A percentile compares a stretch with the other conserved stretches of the same genome.
Conservation (phyloP, 805 yeast species). For the Torulaspora delbrueckii region DNA sequence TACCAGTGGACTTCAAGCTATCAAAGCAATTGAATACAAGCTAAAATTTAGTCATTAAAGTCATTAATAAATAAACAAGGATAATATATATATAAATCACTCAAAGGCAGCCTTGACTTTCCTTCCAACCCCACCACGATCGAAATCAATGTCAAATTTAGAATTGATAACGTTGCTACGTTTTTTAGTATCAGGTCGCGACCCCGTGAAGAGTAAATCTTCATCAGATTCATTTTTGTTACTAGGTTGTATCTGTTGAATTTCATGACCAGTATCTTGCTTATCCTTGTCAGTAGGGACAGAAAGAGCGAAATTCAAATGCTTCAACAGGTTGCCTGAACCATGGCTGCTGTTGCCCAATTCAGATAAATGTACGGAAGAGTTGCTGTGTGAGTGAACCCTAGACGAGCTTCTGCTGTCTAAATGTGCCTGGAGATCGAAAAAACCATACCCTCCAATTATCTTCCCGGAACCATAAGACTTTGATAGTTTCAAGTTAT, state of each 20-base stretch:
- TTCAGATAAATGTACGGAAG: constrained; percentile 18
- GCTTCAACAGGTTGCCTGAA: constrained; percentile 6
- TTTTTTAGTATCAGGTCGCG: constrained; percentile 18
- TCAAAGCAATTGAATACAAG: constrained; percentile 12
- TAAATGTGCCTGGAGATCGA: constrained; percentile 26
- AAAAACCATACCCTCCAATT: constrained; percentile 24
- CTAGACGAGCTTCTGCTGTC: constrained; percentile 28
- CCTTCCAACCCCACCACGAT: constrained; percentile 40
- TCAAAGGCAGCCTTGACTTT: constrained; percentile 29
- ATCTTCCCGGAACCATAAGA: constrained; percentile 6
- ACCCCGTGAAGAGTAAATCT: neutral
- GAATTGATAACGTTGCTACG: constrained; percentile 26
- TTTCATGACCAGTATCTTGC: constrained; percentile 29
- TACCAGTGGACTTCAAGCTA: constrained; percentile 32
- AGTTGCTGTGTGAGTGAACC: constrained; percentile 14
- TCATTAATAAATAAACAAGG: constrained; percentile 2
- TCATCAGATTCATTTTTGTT: constrained; percentile 5
- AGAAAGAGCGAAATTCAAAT: constrained; percentile 22
- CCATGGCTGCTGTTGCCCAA: constrained; percentile 9
- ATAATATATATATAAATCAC: neutral
- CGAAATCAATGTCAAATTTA: constrained; percentile 38
- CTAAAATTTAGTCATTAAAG: constrained; percentile 4
- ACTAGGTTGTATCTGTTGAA: constrained; percentile 20
- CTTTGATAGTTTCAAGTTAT: constrained; percentile 5
- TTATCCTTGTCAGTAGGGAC: constrained; percentile 29